Evolutionary conservation across 768 basidiomycete genomes (phyloP).

Genomic region (Tricholoma sp.): DNA sequence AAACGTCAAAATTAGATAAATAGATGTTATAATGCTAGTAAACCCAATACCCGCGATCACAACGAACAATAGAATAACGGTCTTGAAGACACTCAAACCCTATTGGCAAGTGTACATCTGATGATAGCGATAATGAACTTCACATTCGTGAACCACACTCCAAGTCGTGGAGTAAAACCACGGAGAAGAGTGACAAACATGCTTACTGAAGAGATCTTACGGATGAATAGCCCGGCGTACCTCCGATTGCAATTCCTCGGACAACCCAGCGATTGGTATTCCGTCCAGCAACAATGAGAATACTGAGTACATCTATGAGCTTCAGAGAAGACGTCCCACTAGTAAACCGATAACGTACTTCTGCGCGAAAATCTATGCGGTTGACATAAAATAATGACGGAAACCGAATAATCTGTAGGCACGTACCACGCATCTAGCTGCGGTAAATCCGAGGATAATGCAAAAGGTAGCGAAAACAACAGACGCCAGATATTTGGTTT

Average conservation of each 20-base stretch:
- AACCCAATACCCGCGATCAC: not conserved
- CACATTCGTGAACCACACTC: not conserved
- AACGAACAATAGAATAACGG: not conserved
- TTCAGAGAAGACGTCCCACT: not conserved
- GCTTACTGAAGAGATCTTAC: not conserved
- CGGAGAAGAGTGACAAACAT: too few species aligned
- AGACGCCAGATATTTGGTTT: constrained; percentile 50
- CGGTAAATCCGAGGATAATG: constrained; percentile 35
- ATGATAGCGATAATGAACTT: not conserved
- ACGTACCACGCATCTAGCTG: not conserved
- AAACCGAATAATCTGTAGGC: not conserved
- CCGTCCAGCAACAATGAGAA: not conserved
- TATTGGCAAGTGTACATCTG: not conserved
- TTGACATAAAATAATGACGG: too few species aligned
- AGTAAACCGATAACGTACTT: too few species aligned
- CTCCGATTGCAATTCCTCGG: too few species aligned
- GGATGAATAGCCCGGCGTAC: not conserved
- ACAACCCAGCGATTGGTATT: not conserved
- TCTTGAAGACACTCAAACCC: too few species aligned
- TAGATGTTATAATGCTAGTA: too few species aligned
- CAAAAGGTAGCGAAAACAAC: too few species aligned
- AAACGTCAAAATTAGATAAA: too few species aligned
- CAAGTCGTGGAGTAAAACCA: not conserved
- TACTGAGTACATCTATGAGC: not conserved
- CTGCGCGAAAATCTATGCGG: too few species aligned